Evolutionary conservation across 2,329 filamentous ascomycete species (phyloP), one percentile per base, ranked within the genome.

Genomic region (Aspergillus clavatus): DNA sequence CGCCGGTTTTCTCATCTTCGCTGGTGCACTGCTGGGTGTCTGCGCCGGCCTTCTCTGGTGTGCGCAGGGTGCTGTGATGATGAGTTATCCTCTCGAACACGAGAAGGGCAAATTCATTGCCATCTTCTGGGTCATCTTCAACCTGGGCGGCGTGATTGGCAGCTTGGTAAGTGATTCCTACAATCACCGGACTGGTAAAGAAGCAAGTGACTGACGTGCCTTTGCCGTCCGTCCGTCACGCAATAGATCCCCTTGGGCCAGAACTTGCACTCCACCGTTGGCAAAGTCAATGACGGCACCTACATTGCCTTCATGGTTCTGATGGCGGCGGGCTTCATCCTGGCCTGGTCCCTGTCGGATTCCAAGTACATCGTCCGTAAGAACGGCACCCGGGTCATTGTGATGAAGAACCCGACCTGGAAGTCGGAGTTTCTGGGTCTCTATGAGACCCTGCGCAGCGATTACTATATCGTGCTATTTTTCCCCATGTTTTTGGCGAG

Each of bases 61-160:
- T 45, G 73, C 73, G 1, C 73, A 77, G 53, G 74, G 74, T 37
- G 69, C 73, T 2, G 68, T 77, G 38, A 76, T 77, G 72, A 91
- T 95, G 81, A 83, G 86, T 31, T 95, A 95, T 66, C 89, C 89
- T 1, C 75, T 79, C 16, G 90, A 95, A 70, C 68, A 80, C 26
- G 80, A 81, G 53, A 95, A 95, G 75, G 90, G 90, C 36, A 83
- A 84, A 48, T 95, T 89, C 67, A 95, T 95, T 65, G 86, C 86
- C 49, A 83, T 82, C 73, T 95, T 95, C 72, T 95, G 90, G 90
- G 83, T 89, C 66, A 94, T 96, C 60, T 96, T 95, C 77, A 95
- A 95, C 69, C 69, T 90, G 47, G 90, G 90, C 57, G 89, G 83
- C 58, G 89, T 95, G 50, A 88, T 96, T 66, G 90, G 90, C 51